These are phyloP conservation scores for Jaapia argillacea DNA, from an alignment of 768 basidiomycete species.

Conservation along the genomic window DNA sequence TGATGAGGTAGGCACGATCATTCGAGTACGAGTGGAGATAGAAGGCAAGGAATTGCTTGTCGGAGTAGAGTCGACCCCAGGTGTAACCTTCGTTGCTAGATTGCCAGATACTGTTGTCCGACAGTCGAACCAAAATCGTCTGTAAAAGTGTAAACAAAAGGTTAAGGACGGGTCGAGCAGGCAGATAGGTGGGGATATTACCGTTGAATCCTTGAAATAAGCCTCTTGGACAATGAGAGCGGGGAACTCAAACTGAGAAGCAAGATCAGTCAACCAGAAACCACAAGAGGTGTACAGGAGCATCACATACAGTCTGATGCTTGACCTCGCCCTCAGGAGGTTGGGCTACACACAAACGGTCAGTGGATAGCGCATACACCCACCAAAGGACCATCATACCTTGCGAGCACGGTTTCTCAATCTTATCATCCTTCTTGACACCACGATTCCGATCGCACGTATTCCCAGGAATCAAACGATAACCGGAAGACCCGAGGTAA, in stretches of 20 bases:
- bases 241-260: conserved; percentile 53
- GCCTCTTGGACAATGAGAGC: conserved; percentile 59
- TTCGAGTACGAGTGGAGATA: conserved; percentile 74
- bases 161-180: conserved; percentile 4
- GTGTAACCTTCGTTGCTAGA: conserved; percentile 92
- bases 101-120: conserved; percentile 81
- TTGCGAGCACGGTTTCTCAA: conserved; percentile 69
- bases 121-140: conserved; percentile 77
- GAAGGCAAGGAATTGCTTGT: conserved; percentile 67
- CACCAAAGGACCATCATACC: conserved; percentile 32
- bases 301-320: conserved; percentile 55
- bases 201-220: conserved; percentile 78
- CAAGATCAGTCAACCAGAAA: conserved; percentile 1
- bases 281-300: not conserved
- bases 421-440: conserved; percentile 52
- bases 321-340: conserved; percentile 70
- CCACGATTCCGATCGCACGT: conserved; percentile 60
- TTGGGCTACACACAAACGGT: conserved; percentile 40
- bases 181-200: conserved; percentile 15
- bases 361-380: not conserved
- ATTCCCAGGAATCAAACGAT: conserved; percentile 86
- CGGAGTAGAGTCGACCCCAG: conserved; percentile 61
- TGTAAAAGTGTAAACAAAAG: conserved; percentile 15
- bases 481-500: conserved; percentile 88
- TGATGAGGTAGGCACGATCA: conserved; percentile 89